These are phyloP conservation scores for Aspergillus sp. DNA, from an alignment of 2,329 filamentous ascomycete genomes.

Conservation along the genomic window DNA sequence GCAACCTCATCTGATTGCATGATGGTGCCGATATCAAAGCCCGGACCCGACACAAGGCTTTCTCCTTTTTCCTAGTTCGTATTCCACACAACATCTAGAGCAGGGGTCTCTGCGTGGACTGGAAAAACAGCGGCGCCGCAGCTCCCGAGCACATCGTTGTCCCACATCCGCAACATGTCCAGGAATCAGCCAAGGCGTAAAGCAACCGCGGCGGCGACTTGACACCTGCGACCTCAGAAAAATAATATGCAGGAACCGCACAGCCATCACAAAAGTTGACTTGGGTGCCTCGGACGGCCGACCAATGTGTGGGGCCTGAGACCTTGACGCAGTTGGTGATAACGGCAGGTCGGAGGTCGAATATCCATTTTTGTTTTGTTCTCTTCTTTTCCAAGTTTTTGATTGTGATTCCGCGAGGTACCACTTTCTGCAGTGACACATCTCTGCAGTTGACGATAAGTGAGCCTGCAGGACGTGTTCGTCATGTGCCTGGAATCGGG, in stretches of 20 bases:
- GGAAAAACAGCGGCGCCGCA: conserved; percentile 17
- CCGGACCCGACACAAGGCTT: conserved; percentile 3
- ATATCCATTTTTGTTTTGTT: not conserved
- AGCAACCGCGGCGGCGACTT: conserved; percentile 1
- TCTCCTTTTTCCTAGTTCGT: conserved; percentile 5
- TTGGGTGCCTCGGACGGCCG: conserved; percentile 6
- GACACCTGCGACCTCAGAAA: conserved; percentile 8
- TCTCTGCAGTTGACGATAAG: not conserved
- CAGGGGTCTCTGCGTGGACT: conserved; percentile 9
- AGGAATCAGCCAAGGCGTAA: conserved; percentile 12
- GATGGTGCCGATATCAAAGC: conserved; percentile 12
- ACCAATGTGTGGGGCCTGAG: conserved; percentile 17
- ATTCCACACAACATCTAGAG: conserved; percentile 6
- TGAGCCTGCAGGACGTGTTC: conserved; percentile 1
- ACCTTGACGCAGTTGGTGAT: conserved; percentile 31
- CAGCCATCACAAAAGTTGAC: conserved; percentile 18
- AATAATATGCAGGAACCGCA: conserved; percentile 22
- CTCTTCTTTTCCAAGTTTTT: conserved; percentile 1
- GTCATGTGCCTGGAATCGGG: not conserved
- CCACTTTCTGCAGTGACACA: not conserved
- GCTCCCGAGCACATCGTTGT: conserved; percentile 13
- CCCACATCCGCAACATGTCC: conserved; percentile 13
- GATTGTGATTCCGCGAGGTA: no score
- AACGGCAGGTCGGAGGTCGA: conserved; percentile 10
- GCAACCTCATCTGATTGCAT: conserved; percentile 10